Base-by-base conservation (phyloP, 2,329 filamentous ascomycete species). In the Alternaria atra region DNA sequence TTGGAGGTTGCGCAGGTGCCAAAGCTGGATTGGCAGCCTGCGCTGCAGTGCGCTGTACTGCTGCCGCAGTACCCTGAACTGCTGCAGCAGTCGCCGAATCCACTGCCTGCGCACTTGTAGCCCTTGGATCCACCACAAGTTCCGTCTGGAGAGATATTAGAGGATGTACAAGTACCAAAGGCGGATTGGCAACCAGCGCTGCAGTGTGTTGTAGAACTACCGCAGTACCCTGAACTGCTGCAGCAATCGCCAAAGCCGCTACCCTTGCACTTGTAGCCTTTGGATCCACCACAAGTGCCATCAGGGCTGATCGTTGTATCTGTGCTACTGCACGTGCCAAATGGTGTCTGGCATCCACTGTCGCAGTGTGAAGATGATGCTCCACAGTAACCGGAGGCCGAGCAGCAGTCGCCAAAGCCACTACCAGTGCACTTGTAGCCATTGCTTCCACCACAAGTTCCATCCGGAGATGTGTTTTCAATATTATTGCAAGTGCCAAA, bases 401-500 rank as follows among this genome's bases (percentile, higher is more conserved):
- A n/a, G 57, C 53, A 64, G 51, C 67, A 67, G 35, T 67, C 58
- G 23, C 66, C 66, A 39, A 57, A 69, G 2, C 27, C 32, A 29
- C 53, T 61, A 10, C 63, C 61, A 29, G 55, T 17, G 50, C 67
- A 69, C 23, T 40, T 58, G 32, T 52, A 58, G 7, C 43, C 55
- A 12, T 58, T 66, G 4, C 23, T 48, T 32, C 63, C 61, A 12
- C 67, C 67, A 44, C 63, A 69, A 20, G 56, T 61, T 12, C 65
- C 65, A 32, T 68, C 65, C 4, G 53, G 53, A 25, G 65, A 68
- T n/a, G n/a, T n/a, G n/a, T n/a, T n/a, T n/a, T n/a, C n/a, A 34
- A 65, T 34, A 12, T 52, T 52, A 13, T 29, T 29, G 27, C 27
- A 29, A 7, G 4, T 7, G 5, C 27, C 27, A 29, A 29, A 29